Evolutionary conservation across 2,329 filamentous ascomycete genomes (phyloP), one percentile per base, ranked within the genome.

Genomic region (Dendryphion nanum): DNA sequence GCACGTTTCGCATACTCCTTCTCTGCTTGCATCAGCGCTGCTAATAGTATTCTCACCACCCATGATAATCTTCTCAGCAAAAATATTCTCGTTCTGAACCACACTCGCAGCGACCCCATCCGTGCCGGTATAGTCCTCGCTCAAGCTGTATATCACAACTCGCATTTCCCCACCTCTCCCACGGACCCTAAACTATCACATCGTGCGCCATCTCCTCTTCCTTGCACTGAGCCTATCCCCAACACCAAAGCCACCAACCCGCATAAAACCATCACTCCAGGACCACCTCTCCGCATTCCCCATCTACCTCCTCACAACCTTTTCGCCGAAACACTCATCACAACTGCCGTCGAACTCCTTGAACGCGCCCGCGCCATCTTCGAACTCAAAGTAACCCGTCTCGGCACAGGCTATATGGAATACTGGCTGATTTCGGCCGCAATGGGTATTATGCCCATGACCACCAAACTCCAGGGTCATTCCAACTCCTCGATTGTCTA

Each of bases 401-500:
- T 65, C 8, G 62, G 61, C 6, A 63, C 59, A 2, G 62, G 57
- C 2, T 65, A 61, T 28, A 61, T 64, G 53, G 61, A 65, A 34
- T 62, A 51, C 38, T 64, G 59, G 53, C 43, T 63, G 6, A 40
- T 65, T 21, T 53, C 46, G n/a, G 54, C 62, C 14, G 57, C 57
- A 2, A 42, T 57, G 14, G 50, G 49, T 6, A 57, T 64, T 42
- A 51, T 65, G 13, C 61, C 61, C 3, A 34, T 43, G 15, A 30
- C 41, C 7, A n/a, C 23, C n/a, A 8, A 8, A n/a, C 3, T 8
- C n/a, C 23, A 26, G 23, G n/a, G n/a, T n/a, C n/a, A n/a, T n/a
- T n/a, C n/a, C n/a, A n/a, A n/a, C n/a, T n/a, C n/a, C n/a, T n/a
- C n/a, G n/a, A n/a, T n/a, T n/a, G n/a, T n/a, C n/a, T n/a, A n/a